Evolutionary conservation across 805 yeast species (phyloP).

Genomic region (Candida yuanshanica): DNA sequence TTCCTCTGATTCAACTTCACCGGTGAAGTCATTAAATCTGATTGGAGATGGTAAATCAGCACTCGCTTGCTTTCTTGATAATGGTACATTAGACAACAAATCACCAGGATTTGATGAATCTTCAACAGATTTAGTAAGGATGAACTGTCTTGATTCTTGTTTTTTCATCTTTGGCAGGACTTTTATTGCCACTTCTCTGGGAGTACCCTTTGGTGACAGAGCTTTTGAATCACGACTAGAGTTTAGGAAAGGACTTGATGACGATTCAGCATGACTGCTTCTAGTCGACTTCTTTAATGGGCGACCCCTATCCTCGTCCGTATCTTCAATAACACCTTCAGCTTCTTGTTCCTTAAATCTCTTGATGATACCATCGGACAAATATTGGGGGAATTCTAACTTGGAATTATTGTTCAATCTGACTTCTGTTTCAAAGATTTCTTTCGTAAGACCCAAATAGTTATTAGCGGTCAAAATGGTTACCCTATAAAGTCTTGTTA

Average conservation of each 20-base stretch:
- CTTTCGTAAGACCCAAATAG: constrained; percentile 79
- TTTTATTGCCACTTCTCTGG: not conserved
- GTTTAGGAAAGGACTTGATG: not conserved
- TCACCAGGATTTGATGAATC: constrained; percentile 77
- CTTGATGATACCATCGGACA: constrained; percentile 51
- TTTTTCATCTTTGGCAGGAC: constrained; percentile 8
- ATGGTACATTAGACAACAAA: constrained; percentile 72
- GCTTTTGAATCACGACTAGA: not conserved
- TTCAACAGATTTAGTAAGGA: constrained; percentile 39
- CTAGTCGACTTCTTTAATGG: not conserved
- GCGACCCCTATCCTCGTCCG: not conserved
- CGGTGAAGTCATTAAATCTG: constrained; percentile 9
- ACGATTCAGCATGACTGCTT: not conserved
- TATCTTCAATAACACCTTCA: not conserved
- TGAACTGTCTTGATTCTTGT: constrained; percentile 40
- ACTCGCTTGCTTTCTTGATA: constrained; percentile 36
- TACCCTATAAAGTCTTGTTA: constrained; percentile 81
- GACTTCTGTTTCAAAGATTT: constrained; percentile 72
- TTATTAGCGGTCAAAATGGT: constrained; percentile 87
- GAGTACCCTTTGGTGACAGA: not conserved
- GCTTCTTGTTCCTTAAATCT: constrained; percentile 26
- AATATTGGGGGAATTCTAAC: constrained; percentile 55
- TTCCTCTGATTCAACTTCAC: constrained; percentile 43
- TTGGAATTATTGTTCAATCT: constrained; percentile 47
- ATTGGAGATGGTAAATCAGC: not conserved